phyloP scores from a whole-genome alignment of 2,329 filamentous ascomycete species.

The Atkinsonella hypoxylon region DNA sequence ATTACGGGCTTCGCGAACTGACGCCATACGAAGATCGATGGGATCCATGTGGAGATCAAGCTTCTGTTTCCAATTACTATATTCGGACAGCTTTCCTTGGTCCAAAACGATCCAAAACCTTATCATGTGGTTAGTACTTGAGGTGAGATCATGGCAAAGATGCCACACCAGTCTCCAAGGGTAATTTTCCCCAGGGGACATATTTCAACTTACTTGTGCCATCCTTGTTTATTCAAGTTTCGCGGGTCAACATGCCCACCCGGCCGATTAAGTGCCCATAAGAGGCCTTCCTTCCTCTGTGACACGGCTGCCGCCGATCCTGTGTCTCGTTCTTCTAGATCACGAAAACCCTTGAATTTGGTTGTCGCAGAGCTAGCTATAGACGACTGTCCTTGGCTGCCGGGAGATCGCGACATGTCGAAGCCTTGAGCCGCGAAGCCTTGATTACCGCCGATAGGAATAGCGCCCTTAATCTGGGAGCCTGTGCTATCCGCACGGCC shows the following conservation, averaged over 20 bases:
- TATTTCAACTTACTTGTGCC: conserved; percentile 72
- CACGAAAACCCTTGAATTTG: conserved; percentile 83
- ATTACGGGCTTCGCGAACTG: conserved; percentile 88
- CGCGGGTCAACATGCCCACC: conserved; percentile 93
- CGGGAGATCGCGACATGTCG: conserved; percentile 46
- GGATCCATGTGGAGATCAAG: conserved; percentile 96
- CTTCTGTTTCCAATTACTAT: conserved; percentile 98
- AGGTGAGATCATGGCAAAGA: neutral
- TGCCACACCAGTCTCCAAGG: too few species aligned
- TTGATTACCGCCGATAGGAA: conserved; percentile 29
- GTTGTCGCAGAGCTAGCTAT: conserved; percentile 39
- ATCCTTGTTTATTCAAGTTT: conserved; percentile 90
- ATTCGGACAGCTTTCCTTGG: conserved; percentile 91
- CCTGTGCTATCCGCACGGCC: conserved; percentile 63
- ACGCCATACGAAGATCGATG: conserved; percentile 93
- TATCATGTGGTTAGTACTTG: conserved; percentile 1
- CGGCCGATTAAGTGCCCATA: conserved; percentile 89
- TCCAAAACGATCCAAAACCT: conserved; percentile 99
- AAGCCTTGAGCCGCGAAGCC: conserved; percentile 17
- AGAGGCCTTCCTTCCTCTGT: conserved; percentile 80
- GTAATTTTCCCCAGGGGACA: too few species aligned
- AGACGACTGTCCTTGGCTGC: conserved; percentile 33
- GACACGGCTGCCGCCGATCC: conserved; percentile 32
- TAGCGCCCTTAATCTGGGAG: conserved; percentile 48
- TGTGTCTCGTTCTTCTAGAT: conserved; percentile 76